A percentile compares a stretch with the other conserved stretches of the same genome.
Conservation (phyloP, 371 early-diverging fungal species). For the Haplosporangium sp. region DNA sequence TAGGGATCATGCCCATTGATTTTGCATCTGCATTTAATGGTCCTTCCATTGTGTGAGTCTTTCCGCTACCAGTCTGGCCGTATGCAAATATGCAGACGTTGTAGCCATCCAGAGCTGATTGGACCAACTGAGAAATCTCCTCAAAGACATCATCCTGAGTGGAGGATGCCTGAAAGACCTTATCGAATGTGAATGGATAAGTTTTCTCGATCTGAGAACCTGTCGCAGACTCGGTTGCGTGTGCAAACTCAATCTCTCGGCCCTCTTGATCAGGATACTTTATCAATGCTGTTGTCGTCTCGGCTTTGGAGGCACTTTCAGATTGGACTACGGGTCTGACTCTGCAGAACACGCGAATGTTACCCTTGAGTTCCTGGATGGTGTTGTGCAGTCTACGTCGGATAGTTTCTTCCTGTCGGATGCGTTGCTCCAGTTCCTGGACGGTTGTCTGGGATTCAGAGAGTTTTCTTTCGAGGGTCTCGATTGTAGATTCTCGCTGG, state of each 20-base stretch:
- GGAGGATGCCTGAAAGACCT: slow-evolving; percentile 79
- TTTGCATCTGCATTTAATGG: slow-evolving; percentile 58
- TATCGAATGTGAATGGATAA: slow-evolving; percentile 83
- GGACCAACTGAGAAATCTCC: slow-evolving; percentile 95
- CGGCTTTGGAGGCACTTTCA: slow-evolving; percentile 26
- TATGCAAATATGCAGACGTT: slow-evolving; percentile 99
- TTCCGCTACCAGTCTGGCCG: slow-evolving; percentile 99
- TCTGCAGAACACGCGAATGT: slow-evolving; percentile 97
- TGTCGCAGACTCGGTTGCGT: slow-evolving; percentile 55
- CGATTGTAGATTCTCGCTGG: slow-evolving; percentile 63
- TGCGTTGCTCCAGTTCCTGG: slow-evolving; percentile 68
- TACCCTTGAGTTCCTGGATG: slow-evolving; percentile 97
- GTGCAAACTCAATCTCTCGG: slow-evolving; percentile 64
- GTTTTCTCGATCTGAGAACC: slow-evolving; percentile 58
- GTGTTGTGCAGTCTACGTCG: slow-evolving; percentile 91
- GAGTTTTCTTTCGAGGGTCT: slow-evolving; percentile 57
- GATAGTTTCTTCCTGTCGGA: slow-evolving; percentile 81
- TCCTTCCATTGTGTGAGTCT: slow-evolving; percentile 91
- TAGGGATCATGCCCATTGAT: slow-evolving; percentile 88
- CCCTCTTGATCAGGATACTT: slow-evolving; percentile 63
- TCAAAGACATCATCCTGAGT: slow-evolving; percentile 91
- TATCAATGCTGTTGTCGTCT: slow-evolving; percentile 42
- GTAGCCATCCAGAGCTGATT: slow-evolving; percentile 97
- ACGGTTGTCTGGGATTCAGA: slow-evolving; percentile 53
- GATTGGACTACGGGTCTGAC: slow-evolving; percentile 79